Evolutionary conservation across 441 rosid species (phyloP).

Genomic region (Euphorbia celastroides): DNA sequence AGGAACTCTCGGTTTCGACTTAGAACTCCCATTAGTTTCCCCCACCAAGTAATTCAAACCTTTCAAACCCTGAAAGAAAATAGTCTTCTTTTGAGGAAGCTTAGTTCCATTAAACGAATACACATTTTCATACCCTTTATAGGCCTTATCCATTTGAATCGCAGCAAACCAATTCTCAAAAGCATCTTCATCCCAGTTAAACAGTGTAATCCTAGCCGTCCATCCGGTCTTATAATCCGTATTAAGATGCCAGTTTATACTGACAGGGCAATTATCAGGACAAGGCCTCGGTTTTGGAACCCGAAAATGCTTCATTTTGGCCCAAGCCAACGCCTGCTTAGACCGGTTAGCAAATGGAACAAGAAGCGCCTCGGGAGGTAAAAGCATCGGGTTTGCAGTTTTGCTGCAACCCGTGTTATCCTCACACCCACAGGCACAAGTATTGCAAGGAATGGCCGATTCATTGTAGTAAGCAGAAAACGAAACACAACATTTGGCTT

Average conservation of each 20-base stretch:
- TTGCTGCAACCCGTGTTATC: conserved; percentile 36
- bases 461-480: conserved; percentile 84
- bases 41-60: conserved; percentile 71
- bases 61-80: conserved; percentile 58
- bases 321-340: conserved; percentile 64
- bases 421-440: conserved; percentile 85
- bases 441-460: conserved; percentile 70
- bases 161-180: conserved; percentile 79
- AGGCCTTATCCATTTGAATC: conserved; percentile 50
- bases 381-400: conserved; percentile 41
- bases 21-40: conserved; percentile 40
- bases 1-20: conserved; percentile 47
- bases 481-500: conserved; percentile 72
- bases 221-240: conserved; percentile 63
- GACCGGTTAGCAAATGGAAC: conserved; percentile 72
- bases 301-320: conserved; percentile 35
- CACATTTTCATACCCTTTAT: conserved; percentile 48
- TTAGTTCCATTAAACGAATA: conserved; percentile 79
- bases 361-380: conserved; percentile 69
- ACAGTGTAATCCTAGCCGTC: conserved; percentile 67
- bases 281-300: conserved; percentile 67
- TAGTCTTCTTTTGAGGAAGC: conserved; percentile 40
- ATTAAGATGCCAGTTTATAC: conserved; percentile 84
- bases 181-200: conserved; percentile 55
- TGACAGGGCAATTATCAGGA: conserved; percentile 82